Base-by-base conservation (phyloP, 345 rosid genomes). In the Bretschneidera sinensis region DNA sequence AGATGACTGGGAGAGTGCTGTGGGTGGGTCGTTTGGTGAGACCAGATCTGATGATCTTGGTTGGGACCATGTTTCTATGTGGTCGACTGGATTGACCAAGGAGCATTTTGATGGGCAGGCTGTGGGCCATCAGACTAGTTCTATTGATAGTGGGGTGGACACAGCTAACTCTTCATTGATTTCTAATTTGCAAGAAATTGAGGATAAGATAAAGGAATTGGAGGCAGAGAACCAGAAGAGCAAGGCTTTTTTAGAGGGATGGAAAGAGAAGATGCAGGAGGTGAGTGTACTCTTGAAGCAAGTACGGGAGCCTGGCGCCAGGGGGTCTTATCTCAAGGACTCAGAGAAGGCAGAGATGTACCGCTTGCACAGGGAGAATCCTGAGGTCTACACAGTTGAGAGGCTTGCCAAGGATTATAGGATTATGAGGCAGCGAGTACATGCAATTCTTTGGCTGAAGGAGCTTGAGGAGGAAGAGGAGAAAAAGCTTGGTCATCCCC, bases 341-440 rank as follows among this genome's bases (percentile, higher is more conserved):
- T 85, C 95, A 0, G 96, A 90, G 74, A 94, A 94, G 82, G 81
- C 89, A n/a, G 96, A 90, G 84, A 94, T 94, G 91, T 94, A 94
- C 18, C 82, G 86, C 23, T 75, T 88, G 75, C 96, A 88, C 63
- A 88, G 88, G 73, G 75, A 90, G 75, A 79, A 88, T 68, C 97
- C 95, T 0, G 97, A 83, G 71, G 84, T 82, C 0, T 83, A 94
- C 72, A 88, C 95, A 0, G 67, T 90, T 61, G 89, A 85, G 76
- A 84, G 68, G 74, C 86, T 90, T 70, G 92, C 99, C 11, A 94
- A 88, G 69, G 97, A 94, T 71, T 94, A 78, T 57, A 86, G 95
- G 81, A 79, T 94, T 31, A 86, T 94, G 97, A 84, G 97, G 70
- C 99, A 94, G 78, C 82, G 97, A 65, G 97, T 94, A 60, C 95